Base-by-base conservation (phyloP, 2,329 filamentous ascomycete species). In the Xylariomycetidae sp. region DNA sequence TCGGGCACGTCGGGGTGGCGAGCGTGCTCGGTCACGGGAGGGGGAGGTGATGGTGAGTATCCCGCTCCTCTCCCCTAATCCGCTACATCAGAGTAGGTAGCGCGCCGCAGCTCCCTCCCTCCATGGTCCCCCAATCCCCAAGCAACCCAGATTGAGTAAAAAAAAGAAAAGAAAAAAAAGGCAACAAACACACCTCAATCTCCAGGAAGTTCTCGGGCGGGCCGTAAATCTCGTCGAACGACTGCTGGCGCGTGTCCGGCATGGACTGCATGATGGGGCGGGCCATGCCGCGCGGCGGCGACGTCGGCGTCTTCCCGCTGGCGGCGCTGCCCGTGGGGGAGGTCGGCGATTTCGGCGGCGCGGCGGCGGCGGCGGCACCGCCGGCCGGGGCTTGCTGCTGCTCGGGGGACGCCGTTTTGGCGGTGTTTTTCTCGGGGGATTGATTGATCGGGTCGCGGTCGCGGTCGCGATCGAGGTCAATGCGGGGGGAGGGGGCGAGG, bases 161-260 rank as follows among this genome's bases (percentile, higher is more conserved):
- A n/a, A n/a, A n/a, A n/a, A n/a, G n/a, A n/a, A n/a, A n/a, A n/a
- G n/a, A n/a, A n/a, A n/a, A n/a, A n/a, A n/a, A n/a, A n/a, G n/a
- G n/a, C n/a, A n/a, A n/a, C n/a, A n/a, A n/a, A n/a, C 65, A 38
- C 61, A 92, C 89, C 73, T 98, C 92, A 45, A 98, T 95, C 70
- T 98, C 92, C 34, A 98, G 76, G 59, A 96, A 95, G 70, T 98
- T 98, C 72, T 98, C 92, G 5, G 92, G 92, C 29, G 90, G 87
- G 10, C 89, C 92, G 63, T 98, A 98, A 60, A 96, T 95, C 73
- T 98, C 92, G 66, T 98, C 92, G 58, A 95, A 96, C 57, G 84
- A 92, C 70, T 98, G 92, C 65, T 85, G 79, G 53, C 89, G 85
- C 48, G 84, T 78, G 56, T 81, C 77, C 29, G 77, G 77, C 67